phyloP scores from a whole-genome alignment of 2,329 filamentous ascomycete genomes.

The Epichloe festucae region DNA sequence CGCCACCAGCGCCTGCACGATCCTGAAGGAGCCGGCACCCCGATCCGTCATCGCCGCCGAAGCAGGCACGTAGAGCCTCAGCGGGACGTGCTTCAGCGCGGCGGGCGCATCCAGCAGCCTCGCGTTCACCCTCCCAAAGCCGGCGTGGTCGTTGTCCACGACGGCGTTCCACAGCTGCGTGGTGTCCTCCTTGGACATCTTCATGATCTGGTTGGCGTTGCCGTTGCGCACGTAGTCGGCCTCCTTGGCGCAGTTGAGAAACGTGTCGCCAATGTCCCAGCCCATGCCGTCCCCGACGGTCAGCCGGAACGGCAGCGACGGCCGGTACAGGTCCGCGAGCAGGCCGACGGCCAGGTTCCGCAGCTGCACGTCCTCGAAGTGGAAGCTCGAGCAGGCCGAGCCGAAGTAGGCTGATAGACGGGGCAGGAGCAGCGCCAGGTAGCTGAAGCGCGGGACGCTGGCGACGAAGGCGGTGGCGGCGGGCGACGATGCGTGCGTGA shows the following conservation, averaged over 20 bases:
- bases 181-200: constrained; percentile 70
- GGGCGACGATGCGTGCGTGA: constrained; percentile 30
- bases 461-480: constrained; percentile 32
- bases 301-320: constrained; percentile 40
- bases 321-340: constrained; percentile 44
- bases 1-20: constrained; percentile 65
- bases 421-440: constrained; percentile 44
- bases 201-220: constrained; percentile 82
- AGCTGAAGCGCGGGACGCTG: constrained; percentile 44
- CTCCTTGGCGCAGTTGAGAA: constrained; percentile 53
- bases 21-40: constrained; percentile 43
- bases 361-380: constrained; percentile 41
- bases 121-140: constrained; percentile 62
- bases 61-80: constrained; percentile 72
- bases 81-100: constrained; percentile 68
- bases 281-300: constrained; percentile 39
- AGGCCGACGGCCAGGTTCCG: constrained; percentile 41
- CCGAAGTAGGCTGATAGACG: constrained; percentile 41
- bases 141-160: constrained; percentile 58
- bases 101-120: constrained; percentile 65
- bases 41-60: background rate
- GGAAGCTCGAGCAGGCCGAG: constrained; percentile 43
- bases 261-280: constrained; percentile 50
- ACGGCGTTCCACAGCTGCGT: constrained; percentile 73
- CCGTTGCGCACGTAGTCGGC: constrained; percentile 83